Base-by-base conservation (phyloP, 2,329 filamentous ascomycete species). In the Colletotrichum trifolii region DNA sequence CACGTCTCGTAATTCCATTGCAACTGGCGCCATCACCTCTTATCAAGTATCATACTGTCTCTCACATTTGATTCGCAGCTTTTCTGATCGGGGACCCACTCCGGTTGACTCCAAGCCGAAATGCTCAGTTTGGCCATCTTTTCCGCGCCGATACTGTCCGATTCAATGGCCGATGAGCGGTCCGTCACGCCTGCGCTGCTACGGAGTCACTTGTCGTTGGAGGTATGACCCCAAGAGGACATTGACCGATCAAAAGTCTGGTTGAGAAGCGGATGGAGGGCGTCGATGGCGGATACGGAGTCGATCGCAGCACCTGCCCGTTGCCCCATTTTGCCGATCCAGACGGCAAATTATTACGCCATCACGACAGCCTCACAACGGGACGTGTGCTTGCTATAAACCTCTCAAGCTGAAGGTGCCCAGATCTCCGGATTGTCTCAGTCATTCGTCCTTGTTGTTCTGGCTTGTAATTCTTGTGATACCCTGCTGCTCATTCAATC, bases 21-120 rank as follows among this genome's bases (percentile, higher is more conserved):
- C 48, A 34, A 36, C 39, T 48, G 12, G 38, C 34, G n/a, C 38
- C 45, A 53, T 48, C 15, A 48, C 35, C 15, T 11, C 47, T 65
- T 65, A 62, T 65, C 62, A 62, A 48, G 62, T 65, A 65, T 53
- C 47, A 33, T 40, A 8, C 52, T 39, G 25, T 36, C 10, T 4
- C 12, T 13, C 17, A 11, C 4, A 12, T 39, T 11, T 25, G 15
- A 65, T 62, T 65, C 47, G 62, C 33, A 47, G 15, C 15, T 10
- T 17, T 11, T 6, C 25, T 56, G 62, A 62, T 65, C 62, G 62
- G 62, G 52, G 58, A 65, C 62, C 62, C 62, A 65, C 58, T 45
- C 62, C 62, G 62, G 12, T 9, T n/a, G 25, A 13, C 10, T 8
- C 34, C 11, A 12, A 39, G 50, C 33, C 52, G 25, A 60, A 33